Conservation (phyloP, 805 yeast genomes). For the Ogataea ramenticola region DNA sequence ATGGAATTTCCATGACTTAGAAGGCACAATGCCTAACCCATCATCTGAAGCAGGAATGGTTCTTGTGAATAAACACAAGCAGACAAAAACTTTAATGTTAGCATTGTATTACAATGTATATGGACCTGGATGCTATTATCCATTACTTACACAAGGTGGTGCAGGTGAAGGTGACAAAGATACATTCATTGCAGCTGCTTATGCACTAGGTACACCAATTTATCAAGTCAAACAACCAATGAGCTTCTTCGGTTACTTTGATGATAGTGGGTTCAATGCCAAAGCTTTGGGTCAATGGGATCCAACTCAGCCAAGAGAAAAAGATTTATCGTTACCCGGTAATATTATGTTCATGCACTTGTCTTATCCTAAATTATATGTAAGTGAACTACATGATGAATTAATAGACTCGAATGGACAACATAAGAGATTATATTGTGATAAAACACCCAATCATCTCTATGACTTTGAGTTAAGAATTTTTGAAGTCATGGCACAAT, state of each 20-base stretch:
- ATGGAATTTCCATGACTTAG: slow-evolving; percentile 51
- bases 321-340: slow-evolving; percentile 6
- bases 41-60: slow-evolving; percentile 67
- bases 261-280: slow-evolving; percentile 28
- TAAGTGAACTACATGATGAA: slow-evolving; percentile 18
- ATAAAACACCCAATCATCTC: slow-evolving; percentile 14
- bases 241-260: slow-evolving; percentile 43
- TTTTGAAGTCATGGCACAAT: slow-evolving; percentile 31
- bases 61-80: slow-evolving; percentile 49
- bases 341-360: slow-evolving; percentile 24
- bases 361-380: slow-evolving; percentile 42
- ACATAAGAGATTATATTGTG: slow-evolving; percentile 28
- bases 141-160: slow-evolving; percentile 59
- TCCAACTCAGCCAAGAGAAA: slow-evolving; percentile 31
- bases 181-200: slow-evolving; percentile 66
- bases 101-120: slow-evolving; percentile 56
- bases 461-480: slow-evolving; percentile 34
- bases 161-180: slow-evolving; percentile 81
- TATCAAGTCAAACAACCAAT: slow-evolving; percentile 47
- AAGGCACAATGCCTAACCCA: slow-evolving; percentile 60
- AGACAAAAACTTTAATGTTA: slow-evolving; percentile 46
- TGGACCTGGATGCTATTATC: slow-evolving; percentile 62
- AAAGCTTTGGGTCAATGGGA: slow-evolving; percentile 38
- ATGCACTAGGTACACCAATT: slow-evolving; percentile 21
- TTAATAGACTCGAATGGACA: slow-evolving; percentile 8